Evolutionary conservation across 257 asterid genomes (phyloP).

Genomic region (Ajuga chamaepitys): DNA sequence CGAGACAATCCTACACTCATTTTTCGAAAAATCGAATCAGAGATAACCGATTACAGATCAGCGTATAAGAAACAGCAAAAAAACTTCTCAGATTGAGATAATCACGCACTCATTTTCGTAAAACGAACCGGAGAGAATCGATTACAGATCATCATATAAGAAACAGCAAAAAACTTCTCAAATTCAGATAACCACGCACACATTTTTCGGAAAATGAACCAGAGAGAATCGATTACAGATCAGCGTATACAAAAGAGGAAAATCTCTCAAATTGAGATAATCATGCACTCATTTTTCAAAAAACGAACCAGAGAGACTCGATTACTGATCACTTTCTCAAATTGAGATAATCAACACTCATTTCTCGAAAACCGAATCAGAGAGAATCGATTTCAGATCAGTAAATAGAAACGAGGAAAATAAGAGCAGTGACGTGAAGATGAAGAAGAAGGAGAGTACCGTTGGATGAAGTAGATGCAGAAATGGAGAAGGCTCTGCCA

Average conservation of each 20-base stretch:
- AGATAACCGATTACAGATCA: too few species aligned
- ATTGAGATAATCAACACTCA: neutral
- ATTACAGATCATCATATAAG: too few species aligned
- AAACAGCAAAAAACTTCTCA: too few species aligned
- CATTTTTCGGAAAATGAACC: too few species aligned
- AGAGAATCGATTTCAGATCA: neutral
- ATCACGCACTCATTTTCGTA: neutral
- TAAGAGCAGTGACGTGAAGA: too few species aligned
- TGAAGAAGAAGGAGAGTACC: slow-evolving; percentile 27
- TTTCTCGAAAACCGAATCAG: too few species aligned
- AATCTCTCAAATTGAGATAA: neutral
- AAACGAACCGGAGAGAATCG: too few species aligned
- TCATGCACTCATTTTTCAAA: neutral
- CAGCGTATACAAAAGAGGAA: neutral
- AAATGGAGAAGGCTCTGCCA: slow-evolving; percentile 43
- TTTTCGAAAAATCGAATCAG: too few species aligned
- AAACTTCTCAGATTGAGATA: neutral
- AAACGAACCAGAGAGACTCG: neutral
- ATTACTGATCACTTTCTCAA: neutral
- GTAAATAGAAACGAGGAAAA: too few species aligned
- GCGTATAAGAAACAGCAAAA: too few species aligned
- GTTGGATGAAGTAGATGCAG: slow-evolving; percentile 61
- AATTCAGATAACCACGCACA: neutral
- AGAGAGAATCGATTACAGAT: neutral
- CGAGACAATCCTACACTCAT: too few species aligned